Conservation (phyloP, 352 stramenopile species). For the Phytophthora sp. region DNA sequence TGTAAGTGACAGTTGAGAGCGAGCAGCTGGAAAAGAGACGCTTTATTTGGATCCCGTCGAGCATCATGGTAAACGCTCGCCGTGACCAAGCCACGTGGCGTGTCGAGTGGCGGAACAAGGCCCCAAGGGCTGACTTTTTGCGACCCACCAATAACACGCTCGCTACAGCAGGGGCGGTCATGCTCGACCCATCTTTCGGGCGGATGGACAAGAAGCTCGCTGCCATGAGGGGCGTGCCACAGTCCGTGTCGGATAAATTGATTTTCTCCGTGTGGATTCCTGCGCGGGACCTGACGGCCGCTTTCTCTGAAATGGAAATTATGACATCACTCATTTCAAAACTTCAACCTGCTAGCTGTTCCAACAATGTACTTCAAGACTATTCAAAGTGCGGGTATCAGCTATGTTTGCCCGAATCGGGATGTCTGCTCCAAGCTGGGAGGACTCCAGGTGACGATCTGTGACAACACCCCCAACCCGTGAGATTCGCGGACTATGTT, state of each 20-base stretch:
- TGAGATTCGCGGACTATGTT: too few species aligned
- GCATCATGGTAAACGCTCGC: background rate
- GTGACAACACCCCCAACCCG: too few species aligned
- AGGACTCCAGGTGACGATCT: too few species aligned
- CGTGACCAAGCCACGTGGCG: background rate
- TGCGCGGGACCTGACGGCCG: background rate
- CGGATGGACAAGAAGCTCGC: too few species aligned
- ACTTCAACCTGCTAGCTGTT: background rate
- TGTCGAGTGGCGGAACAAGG: background rate
- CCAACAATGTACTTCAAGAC: background rate
- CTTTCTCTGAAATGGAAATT: background rate
- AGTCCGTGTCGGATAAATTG: background rate
- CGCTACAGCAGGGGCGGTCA: too few species aligned
- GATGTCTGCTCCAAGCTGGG: conserved; percentile 42
- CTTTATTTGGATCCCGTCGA: background rate
- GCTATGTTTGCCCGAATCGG: background rate
- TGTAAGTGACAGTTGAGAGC: background rate
- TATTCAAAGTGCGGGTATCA: background rate
- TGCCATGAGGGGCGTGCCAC: too few species aligned
- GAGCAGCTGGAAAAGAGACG: background rate
- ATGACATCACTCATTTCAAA: background rate
- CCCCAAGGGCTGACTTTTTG: background rate
- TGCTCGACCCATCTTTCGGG: too few species aligned
- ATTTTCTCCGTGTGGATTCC: background rate
- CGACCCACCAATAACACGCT: background rate